Conservation (phyloP, 164 flowering plant species). For the Litsea cubeba region DNA sequence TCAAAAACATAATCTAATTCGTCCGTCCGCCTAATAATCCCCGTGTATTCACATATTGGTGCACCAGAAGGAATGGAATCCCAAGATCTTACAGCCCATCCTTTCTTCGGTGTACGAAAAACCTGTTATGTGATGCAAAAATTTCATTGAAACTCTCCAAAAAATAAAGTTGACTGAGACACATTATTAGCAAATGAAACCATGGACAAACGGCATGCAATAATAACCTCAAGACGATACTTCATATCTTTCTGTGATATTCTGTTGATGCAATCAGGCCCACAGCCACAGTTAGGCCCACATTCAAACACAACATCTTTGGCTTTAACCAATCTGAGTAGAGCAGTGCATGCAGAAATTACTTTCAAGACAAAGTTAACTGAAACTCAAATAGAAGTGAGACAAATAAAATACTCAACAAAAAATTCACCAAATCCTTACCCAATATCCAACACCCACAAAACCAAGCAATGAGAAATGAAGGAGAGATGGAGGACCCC, state of each 20-base stretch:
- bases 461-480: too few species aligned
- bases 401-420: neutral
- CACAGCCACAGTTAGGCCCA: constrained; percentile 93
- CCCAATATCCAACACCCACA: too few species aligned
- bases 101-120: constrained; percentile 83
- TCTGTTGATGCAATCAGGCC: constrained; percentile 70
- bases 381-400: neutral
- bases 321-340: constrained; percentile 70
- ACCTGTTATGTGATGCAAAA: constrained; percentile 39
- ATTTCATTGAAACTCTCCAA: neutral
- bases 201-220: neutral
- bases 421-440: too few species aligned
- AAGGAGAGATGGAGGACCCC: too few species aligned
- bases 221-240: constrained; percentile 70
- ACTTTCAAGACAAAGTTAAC: neutral
- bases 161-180: neutral
- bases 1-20: constrained; percentile 51
- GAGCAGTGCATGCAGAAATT: neutral
- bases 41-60: constrained; percentile 83
- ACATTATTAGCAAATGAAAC: neutral
- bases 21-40: constrained; percentile 61
- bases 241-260: constrained; percentile 65
- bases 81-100: constrained; percentile 97
- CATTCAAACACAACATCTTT: constrained; percentile 87
- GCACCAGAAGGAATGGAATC: constrained; percentile 92